Percentiles rank a stretch among this genome's conserved stretches.
Conservation (phyloP, 2,329 filamentous ascomycete genomes). For the Penicillium brasilianum region DNA sequence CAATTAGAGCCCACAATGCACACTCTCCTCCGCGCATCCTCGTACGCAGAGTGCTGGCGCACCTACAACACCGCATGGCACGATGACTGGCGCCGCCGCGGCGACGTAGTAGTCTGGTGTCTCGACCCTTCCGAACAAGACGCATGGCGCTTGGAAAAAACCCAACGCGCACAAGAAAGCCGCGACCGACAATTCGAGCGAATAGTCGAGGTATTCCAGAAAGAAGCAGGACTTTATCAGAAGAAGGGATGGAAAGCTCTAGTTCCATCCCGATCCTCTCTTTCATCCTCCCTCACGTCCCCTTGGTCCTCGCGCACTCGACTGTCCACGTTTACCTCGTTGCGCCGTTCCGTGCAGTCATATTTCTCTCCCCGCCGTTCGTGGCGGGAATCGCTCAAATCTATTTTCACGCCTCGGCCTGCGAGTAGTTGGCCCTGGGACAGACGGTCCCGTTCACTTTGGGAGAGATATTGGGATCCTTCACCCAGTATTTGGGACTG, state of each 20-base stretch:
- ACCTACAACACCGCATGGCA: conserved; percentile 67
- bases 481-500: conserved; percentile 12
- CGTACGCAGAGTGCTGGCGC: conserved; percentile 64
- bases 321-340: conserved; percentile 22
- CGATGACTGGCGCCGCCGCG: conserved; percentile 64
- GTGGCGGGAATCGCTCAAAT: conserved; percentile 19
- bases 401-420: conserved; percentile 19
- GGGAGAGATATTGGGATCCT: conserved; percentile 9
- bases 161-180: conserved; percentile 28
- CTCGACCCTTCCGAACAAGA: conserved; percentile 45
- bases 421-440: conserved; percentile 26
- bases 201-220: conserved; percentile 40
- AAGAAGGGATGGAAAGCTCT: conserved; percentile 21
- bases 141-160: conserved; percentile 40
- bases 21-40: conserved; percentile 48
- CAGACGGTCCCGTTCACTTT: conserved; percentile 12
- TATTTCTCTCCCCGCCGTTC: conserved; percentile 22
- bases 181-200: conserved; percentile 44
- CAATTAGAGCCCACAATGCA: conserved; percentile 59
- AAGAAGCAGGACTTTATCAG: conserved; percentile 26
- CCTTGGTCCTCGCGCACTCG: conserved; percentile 11
- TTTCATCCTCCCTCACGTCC: conserved; percentile 10
- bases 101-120: conserved; percentile 69
- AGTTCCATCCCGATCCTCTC: conserved; percentile 9
- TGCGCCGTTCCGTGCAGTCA: conserved; percentile 22